A percentile compares a stretch with the other conserved stretches of the same genome.
Evolutionary conservation across 2,329 filamentous ascomycete species (phyloP).

Genomic region (Kalmusia sp.): DNA sequence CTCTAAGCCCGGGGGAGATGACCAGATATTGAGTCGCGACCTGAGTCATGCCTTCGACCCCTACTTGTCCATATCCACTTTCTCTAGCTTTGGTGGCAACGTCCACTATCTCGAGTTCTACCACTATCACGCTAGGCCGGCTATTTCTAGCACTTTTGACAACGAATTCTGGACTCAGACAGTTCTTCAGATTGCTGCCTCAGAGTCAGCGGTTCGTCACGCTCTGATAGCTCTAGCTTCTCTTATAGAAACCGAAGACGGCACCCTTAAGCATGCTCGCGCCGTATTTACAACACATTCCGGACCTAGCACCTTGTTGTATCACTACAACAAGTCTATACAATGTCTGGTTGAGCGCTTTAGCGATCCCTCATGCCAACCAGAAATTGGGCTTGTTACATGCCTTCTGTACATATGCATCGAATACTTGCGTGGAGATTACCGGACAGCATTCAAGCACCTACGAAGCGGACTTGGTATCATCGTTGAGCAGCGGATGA

Average conservation of each 20-base stretch:
- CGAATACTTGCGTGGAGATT: constrained; percentile 53
- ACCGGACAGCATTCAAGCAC: constrained; percentile 49
- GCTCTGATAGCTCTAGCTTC: constrained; percentile 52
- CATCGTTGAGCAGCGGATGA: no score
- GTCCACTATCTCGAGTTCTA: constrained; percentile 52
- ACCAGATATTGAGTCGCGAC: no score
- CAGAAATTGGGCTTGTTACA: constrained; percentile 48
- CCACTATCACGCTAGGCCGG: constrained; percentile 44
- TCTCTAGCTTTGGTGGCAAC: no score
- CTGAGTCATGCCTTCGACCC: no score
- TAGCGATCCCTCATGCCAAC: constrained; percentile 35
- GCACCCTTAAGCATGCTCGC: constrained; percentile 27
- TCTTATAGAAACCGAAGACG: constrained; percentile 31
- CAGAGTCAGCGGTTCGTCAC: constrained; percentile 52
- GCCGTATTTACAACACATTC: constrained; percentile 7
- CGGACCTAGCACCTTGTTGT: constrained; percentile 35
- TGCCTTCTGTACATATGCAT: constrained; percentile 54
- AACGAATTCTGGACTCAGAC: constrained; percentile 51
- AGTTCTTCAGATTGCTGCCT: constrained; percentile 49
- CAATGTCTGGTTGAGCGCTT: constrained; percentile 39
- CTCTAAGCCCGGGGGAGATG: no score
- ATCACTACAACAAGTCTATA: constrained; percentile 53
- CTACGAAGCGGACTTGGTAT: constrained; percentile 53
- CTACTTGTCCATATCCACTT: no score
- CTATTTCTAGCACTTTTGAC: constrained; percentile 40